Percentiles rank a stretch among this genome's conserved stretches.
These are phyloP conservation scores for Penicillium waksmanii DNA, from an alignment of 495 filamentous ascomycete genomes.

Conservation along the genomic window DNA sequence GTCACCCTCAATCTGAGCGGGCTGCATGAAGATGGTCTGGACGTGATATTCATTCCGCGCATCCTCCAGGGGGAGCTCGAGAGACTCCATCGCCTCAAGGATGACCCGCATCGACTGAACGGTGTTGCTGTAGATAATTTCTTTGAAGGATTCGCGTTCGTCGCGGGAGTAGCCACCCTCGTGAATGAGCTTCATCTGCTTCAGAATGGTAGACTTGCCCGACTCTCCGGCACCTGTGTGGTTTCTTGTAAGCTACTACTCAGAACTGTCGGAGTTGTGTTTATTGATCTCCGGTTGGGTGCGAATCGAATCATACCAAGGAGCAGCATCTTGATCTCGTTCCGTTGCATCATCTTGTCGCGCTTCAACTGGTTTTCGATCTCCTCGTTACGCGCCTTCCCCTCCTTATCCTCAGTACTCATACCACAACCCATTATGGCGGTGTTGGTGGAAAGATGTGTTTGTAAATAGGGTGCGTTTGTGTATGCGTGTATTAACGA, in stretches of 20 bases:
- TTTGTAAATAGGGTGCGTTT: conserved; percentile 1
- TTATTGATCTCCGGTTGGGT: neutral
- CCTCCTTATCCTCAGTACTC: conserved; percentile 99
- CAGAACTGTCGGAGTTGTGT: neutral
- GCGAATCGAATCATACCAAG: conserved; percentile 67
- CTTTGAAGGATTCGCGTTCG: conserved; percentile 71
- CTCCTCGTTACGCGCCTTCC: conserved; percentile 98
- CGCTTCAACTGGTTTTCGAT: conserved; percentile 97
- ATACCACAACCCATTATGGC: conserved; percentile 98
- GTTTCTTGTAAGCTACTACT: conserved; percentile 16
- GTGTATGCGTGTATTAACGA: conserved; percentile 21
- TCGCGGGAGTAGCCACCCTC: conserved; percentile 61
- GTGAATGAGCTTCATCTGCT: conserved; percentile 88
- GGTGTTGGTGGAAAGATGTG: conserved; percentile 23
- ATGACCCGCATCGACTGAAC: conserved; percentile 97
- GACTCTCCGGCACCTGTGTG: conserved; percentile 94
- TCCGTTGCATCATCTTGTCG: conserved; percentile 93
- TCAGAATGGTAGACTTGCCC: conserved; percentile 98
- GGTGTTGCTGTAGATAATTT: conserved; percentile 98
- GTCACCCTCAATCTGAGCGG: conserved; percentile 93
- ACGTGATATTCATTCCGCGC: conserved; percentile 89
- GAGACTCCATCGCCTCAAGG: conserved; percentile 92
- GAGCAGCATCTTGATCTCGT: conserved; percentile 99
- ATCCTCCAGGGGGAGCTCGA: conserved; percentile 88
- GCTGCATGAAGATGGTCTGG: conserved; percentile 95